Base-by-base conservation (phyloP, 2,329 filamentous ascomycete genomes). In the Sarocladium oryzae region DNA sequence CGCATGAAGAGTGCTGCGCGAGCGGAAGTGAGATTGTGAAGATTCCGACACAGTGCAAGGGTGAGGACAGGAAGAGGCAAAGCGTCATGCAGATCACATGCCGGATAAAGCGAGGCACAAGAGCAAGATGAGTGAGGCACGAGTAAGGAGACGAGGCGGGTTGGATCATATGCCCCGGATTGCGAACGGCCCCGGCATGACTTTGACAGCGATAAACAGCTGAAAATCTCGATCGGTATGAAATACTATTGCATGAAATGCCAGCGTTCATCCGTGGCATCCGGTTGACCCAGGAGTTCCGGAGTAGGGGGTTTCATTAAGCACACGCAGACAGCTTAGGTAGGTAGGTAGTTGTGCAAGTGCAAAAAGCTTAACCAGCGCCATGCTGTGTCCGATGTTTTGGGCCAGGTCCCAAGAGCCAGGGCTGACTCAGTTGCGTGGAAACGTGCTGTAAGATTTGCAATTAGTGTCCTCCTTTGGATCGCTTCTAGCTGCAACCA, bases 331-430 rank as follows among this genome's bases (percentile, higher is more conserved):
- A n/a, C n/a, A n/a, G n/a, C n/a, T n/a, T n/a, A n/a, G n/a, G n/a
- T n/a, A n/a, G n/a, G n/a, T n/a, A 30, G 7, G 28, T 30, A 28
- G n/a, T 9, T 43, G 40, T 43, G 40, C 21, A 16, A 15, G 40
- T 18, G 21, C 23, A 48, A 32, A 48, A 48, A 48, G 43, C 43
- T 48, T 48, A 48, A 48, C 43, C 26, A 33, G 26, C 43, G 43
- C 43, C 43, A 48, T 26, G 26, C 43, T 48, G 16, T 6, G 8
- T 36, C 33, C 10, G 33, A 6, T 36, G 33, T 36, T 36, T 6
- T 32, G 33, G n/a, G 37, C 13, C 16, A 21, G 37, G 23, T 8
- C 5, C n/a, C 3, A 5, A 4, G 16, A 48, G 28, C 26, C 28
- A 32, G 43, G 43, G 26, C 43, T 33, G 43, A 48, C 10, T 48